phyloP scores from a whole-genome alignment of 2,329 filamentous ascomycete species.

The Xylariales sp. region DNA sequence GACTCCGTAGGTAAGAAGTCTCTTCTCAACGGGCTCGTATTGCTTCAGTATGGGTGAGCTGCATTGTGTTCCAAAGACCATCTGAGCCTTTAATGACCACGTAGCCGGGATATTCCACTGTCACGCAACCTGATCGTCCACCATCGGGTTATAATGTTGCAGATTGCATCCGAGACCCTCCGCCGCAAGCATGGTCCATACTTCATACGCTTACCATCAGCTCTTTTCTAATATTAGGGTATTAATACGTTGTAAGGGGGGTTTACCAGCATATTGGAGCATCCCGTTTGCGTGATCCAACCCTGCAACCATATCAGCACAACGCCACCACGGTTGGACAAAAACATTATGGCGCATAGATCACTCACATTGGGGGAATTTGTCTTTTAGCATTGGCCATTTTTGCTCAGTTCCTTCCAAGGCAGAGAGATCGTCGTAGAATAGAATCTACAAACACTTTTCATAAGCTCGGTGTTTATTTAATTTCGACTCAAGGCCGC shows the following conservation, averaged over 20 bases:
- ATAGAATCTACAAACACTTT: neutral
- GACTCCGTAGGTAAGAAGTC: slow-evolving; percentile 11
- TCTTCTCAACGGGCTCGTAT: slow-evolving; percentile 9
- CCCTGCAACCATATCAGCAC: slow-evolving; percentile 3
- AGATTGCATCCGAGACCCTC: slow-evolving; percentile 23
- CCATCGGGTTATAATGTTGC: slow-evolving; percentile 26
- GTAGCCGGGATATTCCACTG: slow-evolving; percentile 18
- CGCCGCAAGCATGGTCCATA: slow-evolving; percentile 22
- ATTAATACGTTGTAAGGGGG: neutral
- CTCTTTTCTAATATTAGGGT: too few relatives aligned
- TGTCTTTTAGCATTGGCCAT: slow-evolving; percentile 13
- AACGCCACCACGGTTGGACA: too few relatives aligned
- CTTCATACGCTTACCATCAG: neutral
- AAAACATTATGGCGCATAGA: too few relatives aligned
- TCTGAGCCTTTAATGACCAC: slow-evolving; percentile 18
- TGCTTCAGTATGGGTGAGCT: slow-evolving; percentile 6
- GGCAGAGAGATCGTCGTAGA: slow-evolving; percentile 14
- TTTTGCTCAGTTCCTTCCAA: slow-evolving; percentile 1
- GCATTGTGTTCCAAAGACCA: slow-evolving; percentile 22
- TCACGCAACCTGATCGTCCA: slow-evolving; percentile 1
- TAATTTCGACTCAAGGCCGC: too few relatives aligned
- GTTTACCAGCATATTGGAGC: slow-evolving; percentile 24
- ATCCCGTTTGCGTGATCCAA: slow-evolving; percentile 22
- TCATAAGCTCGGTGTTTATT: neutral
- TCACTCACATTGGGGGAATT: slow-evolving; percentile 15